phyloP scores from a whole-genome alignment of 139 green algal genomes.

The Tetradesmus lagerheimii region DNA sequence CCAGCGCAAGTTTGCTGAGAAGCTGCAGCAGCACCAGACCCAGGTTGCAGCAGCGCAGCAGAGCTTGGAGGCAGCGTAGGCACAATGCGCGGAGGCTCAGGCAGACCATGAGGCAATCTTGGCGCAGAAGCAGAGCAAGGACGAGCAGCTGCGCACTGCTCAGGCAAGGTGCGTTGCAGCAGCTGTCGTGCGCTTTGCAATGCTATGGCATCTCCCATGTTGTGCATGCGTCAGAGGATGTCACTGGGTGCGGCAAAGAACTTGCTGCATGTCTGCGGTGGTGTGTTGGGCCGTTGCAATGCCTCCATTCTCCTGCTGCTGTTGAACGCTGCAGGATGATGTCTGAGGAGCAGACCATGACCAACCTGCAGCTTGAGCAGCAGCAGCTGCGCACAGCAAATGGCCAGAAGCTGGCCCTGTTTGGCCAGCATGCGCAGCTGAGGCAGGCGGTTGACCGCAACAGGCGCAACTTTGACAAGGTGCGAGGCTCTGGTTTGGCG shows the following conservation, averaged over 20 bases:
- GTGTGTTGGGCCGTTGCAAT: too few species aligned
- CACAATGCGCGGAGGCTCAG: background rate
- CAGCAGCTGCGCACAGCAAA: slow-evolving; percentile 17
- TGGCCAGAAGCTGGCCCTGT: slow-evolving; percentile 30
- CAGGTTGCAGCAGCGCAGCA: background rate
- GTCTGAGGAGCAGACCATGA: background rate
- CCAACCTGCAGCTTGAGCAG: background rate
- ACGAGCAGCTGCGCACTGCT: background rate
- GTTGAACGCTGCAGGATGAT: background rate
- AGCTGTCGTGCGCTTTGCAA: too few species aligned
- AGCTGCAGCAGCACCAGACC: slow-evolving; percentile 5
- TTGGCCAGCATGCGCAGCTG: slow-evolving; percentile 20
- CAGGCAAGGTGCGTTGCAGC: too few species aligned
- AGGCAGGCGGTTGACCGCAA: slow-evolving; percentile 2
- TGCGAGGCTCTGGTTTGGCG: background rate
- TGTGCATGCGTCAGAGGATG: too few species aligned
- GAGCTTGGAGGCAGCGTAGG: background rate
- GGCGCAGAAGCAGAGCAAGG: background rate
- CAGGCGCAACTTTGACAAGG: slow-evolving; percentile 17
- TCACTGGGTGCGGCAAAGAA: too few species aligned
- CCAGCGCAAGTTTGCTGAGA: slow-evolving; percentile 19
- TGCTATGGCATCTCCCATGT: too few species aligned
- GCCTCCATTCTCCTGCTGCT: background rate
- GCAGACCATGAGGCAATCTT: too few species aligned
- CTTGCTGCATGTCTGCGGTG: too few species aligned